Conservation (phyloP, 164 flowering plant genomes). For the Annona cherimola region DNA sequence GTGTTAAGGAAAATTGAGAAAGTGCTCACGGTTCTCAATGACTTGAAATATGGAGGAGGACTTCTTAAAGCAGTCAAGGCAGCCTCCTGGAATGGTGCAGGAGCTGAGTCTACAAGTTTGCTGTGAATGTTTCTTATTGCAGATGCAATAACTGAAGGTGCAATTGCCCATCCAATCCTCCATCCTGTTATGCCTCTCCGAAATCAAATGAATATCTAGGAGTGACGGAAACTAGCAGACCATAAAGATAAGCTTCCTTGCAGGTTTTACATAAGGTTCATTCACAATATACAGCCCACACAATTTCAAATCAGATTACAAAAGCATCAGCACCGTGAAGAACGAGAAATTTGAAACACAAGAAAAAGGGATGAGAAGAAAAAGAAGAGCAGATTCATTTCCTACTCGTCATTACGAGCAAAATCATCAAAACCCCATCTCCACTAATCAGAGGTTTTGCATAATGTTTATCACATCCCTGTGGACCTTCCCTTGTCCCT, state of each 20-base stretch:
- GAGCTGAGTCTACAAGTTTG: slow-evolving; percentile 74
- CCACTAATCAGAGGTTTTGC: too few species aligned
- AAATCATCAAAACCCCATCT: too few species aligned
- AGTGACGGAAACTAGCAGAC: background rate
- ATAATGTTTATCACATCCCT: too few species aligned
- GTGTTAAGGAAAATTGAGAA: background rate
- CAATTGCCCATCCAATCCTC: slow-evolving; percentile 93
- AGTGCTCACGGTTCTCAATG: slow-evolving; percentile 44
- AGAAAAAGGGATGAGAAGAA: background rate
- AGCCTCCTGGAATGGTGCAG: slow-evolving; percentile 90
- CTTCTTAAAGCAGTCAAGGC: slow-evolving; percentile 67
- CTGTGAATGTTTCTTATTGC: slow-evolving; percentile 73
- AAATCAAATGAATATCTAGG: background rate
- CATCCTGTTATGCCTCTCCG: slow-evolving; percentile 48
- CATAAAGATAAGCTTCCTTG: background rate
- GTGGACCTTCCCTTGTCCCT: too few species aligned
- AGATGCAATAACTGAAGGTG: slow-evolving; percentile 57
- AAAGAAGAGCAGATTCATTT: background rate
- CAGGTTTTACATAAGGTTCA: background rate
- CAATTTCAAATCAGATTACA: background rate
- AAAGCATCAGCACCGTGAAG: background rate
- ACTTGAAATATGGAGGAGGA: slow-evolving; percentile 43
- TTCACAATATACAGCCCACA: background rate
- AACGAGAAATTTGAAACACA: background rate
- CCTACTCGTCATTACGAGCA: too few species aligned